phyloP scores from a whole-genome alignment of 2,329 filamentous ascomycete genomes.

The Aspergillus clavatus region DNA sequence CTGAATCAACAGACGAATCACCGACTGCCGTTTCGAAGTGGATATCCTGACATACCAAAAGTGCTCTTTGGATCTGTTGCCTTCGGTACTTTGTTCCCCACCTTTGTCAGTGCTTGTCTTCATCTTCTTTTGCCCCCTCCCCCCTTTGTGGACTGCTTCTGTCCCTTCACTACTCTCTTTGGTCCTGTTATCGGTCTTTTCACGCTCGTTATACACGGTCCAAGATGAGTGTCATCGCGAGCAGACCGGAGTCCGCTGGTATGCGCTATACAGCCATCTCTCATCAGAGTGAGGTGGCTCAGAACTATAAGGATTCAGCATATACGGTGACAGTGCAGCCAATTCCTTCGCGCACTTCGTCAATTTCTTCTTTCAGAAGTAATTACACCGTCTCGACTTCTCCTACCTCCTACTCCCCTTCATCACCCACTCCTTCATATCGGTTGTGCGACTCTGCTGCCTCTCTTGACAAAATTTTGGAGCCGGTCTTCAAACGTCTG shows the following conservation, averaged over 20 bases:
- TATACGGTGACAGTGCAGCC: slow-evolving; percentile 28
- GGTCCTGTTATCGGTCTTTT: slow-evolving; percentile 5
- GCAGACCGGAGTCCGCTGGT: slow-evolving; percentile 33
- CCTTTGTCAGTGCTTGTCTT: neutral
- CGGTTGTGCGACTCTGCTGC: slow-evolving; percentile 37
- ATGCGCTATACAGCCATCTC: slow-evolving; percentile 27
- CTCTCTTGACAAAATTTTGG: slow-evolving; percentile 30
- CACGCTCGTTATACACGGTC: slow-evolving; percentile 15
- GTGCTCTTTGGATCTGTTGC: neutral
- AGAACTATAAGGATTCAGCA: slow-evolving; percentile 26
- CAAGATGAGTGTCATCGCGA: slow-evolving; percentile 39
- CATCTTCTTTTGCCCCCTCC: neutral
- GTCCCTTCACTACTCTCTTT: slow-evolving; percentile 1
- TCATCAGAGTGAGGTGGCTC: slow-evolving; percentile 20
- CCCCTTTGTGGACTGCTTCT: slow-evolving; percentile 7
- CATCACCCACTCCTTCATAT: slow-evolving; percentile 33
- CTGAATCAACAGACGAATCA: neutral
- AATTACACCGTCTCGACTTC: slow-evolving; percentile 35
- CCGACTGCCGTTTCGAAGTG: neutral
- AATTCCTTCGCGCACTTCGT: slow-evolving; percentile 30
- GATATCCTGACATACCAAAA: neutral
- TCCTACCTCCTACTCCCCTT: slow-evolving; percentile 37
- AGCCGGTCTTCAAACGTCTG: slow-evolving; percentile 41
- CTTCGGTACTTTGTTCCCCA: neutral
- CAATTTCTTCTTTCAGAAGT: slow-evolving; percentile 35